These are phyloP conservation scores for Epichloe gansuensis DNA, from an alignment of 2,329 filamentous ascomycete species.

Conservation along the genomic window DNA sequence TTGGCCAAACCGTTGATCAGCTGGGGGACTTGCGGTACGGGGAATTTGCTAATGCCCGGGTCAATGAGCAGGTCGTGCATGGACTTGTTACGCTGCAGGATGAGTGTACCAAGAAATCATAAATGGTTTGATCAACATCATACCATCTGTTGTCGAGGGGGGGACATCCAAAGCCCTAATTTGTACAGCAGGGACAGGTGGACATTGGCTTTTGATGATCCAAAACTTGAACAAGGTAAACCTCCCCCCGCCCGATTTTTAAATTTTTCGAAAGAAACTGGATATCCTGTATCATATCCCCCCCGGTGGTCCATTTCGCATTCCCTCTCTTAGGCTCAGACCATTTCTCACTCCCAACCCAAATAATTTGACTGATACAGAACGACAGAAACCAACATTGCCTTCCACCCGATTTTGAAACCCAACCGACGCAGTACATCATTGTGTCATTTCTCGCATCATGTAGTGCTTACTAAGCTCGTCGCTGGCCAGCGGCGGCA, in stretches of 20 bases:
- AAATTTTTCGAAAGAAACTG: neutral
- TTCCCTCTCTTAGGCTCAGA: neutral
- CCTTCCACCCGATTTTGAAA: neutral
- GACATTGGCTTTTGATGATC: neutral
- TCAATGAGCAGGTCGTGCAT: conserved; percentile 54
- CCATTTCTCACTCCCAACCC: neutral
- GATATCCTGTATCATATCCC: neutral
- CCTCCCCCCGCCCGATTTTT: neutral
- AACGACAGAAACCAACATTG: neutral
- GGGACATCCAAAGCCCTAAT: too few relatives aligned
- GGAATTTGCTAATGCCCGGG: conserved; percentile 49
- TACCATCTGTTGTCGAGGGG: too few relatives aligned
- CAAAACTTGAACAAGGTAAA: neutral
- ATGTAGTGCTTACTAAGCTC: neutral
- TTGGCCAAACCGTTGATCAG: conserved; percentile 54
- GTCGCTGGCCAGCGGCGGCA: conserved; percentile 4
- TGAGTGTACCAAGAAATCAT: conserved; percentile 40
- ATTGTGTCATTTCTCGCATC: neutral
- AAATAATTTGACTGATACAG: neutral
- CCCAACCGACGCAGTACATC: neutral
- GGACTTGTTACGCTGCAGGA: conserved; percentile 45
- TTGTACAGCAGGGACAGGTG: too few relatives aligned
- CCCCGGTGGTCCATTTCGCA: neutral
- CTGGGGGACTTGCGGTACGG: conserved; percentile 78
- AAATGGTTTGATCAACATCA: neutral